Evolutionary conservation across 352 stramenopile genomes (phyloP).

Genomic region (Globisporangium carolinianum): DNA sequence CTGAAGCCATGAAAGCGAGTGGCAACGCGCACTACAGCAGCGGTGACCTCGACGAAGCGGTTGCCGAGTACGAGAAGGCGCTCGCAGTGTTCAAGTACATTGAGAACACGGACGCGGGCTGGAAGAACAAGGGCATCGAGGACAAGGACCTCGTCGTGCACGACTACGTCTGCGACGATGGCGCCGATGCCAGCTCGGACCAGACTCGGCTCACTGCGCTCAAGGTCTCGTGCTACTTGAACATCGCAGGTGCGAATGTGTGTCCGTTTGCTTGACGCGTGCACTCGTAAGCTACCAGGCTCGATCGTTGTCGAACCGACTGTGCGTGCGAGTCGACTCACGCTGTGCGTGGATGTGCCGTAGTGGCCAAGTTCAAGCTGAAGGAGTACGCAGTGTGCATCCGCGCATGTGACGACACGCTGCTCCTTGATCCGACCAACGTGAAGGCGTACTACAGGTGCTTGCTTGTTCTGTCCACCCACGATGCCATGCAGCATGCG

Average conservation of each 20-base stretch:
- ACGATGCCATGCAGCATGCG: background rate
- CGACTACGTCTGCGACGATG: constrained; percentile 46
- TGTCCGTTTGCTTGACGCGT: background rate
- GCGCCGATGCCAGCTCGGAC: constrained; percentile 23
- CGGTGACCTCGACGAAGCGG: constrained; percentile 52
- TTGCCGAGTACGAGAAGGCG: constrained; percentile 80
- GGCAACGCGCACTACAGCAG: constrained; percentile 58
- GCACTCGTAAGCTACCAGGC: too few species aligned
- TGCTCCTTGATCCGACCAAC: constrained; percentile 50
- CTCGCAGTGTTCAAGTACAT: constrained; percentile 79
- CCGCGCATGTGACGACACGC: constrained; percentile 56
- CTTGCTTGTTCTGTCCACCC: too few species aligned
- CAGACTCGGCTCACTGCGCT: constrained; percentile 41
- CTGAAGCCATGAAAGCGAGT: constrained; percentile 55
- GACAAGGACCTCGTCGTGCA: constrained; percentile 59
- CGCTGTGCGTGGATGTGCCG: background rate
- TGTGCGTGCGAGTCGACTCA: background rate
- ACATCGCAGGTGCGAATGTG: constrained; percentile 54
- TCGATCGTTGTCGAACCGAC: background rate
- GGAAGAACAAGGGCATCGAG: constrained; percentile 86
- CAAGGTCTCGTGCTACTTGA: constrained; percentile 71
- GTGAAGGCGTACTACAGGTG: constrained; percentile 81
- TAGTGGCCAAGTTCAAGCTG: constrained; percentile 76
- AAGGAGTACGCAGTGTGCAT: constrained; percentile 60
- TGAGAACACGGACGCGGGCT: constrained; percentile 70